Base-by-base conservation (phyloP, 1,284 basidiomycete genomes). In the Sanghuangporus baumii region DNA sequence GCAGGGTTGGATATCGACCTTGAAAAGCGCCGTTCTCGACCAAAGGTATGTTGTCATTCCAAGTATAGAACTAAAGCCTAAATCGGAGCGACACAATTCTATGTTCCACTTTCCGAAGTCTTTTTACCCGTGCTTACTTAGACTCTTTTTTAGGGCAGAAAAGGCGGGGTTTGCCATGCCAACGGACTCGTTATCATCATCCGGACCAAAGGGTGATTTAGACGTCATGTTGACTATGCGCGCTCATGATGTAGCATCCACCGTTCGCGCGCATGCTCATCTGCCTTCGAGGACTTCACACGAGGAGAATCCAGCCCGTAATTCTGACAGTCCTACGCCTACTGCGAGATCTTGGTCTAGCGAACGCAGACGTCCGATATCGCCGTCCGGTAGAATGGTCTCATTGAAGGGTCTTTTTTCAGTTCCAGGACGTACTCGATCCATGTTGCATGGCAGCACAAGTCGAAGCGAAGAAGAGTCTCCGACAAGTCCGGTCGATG, bases 191-290 rank as follows among this genome's bases (percentile, higher is more conserved):
- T 77, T 16, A 76, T 76, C 37, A 75, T 73, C 12, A 73, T 81
- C 52, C 43, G 88, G 88, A 64, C 88, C 88, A 20, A 79, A 84
- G 58, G 88, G 89, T 4, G 88, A 91, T 69, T 81, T 91, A 76
- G 88, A 91, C 71, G 89, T 90, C 56, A 87, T 90, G 82, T 77
- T 91, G 37, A 87, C 87, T n/a, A 88, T 91, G 78, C 85, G 85
- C 46, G 81, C 83, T 26, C 87, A 87, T 67, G 83, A 82, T 14
- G 76, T 84, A 46, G 75, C 82, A 56, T 67, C 71, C 4, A 67
- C 71, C n/a, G 66, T 70, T 55, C 71, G 73, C 31, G 69, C 73
- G 56, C 64, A 75, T 60, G 52, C 71, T 52, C 67, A 58, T 59
- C 60, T 40, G 63, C 52, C 65, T 11, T 38, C 48, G 16, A 55